Base-by-base conservation (phyloP, 1,284 basidiomycete species). In the Microbotryum saponariae region DNA sequence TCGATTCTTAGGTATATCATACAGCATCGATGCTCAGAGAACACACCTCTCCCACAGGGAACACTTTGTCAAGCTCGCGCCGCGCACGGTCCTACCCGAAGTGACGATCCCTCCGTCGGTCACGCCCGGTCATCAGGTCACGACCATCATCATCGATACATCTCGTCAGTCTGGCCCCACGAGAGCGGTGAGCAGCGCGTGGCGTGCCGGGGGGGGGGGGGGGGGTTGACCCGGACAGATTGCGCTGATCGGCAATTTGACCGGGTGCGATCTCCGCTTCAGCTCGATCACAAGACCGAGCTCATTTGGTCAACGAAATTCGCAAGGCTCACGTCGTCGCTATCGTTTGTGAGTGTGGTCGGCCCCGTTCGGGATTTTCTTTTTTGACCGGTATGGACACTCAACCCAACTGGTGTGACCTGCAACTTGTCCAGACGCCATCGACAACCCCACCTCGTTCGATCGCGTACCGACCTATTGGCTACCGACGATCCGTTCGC, bases 381-480 rank as follows among this genome's bases (percentile, higher is more conserved):
- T 27, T 25, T 27, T 27, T 4, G 27, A 27, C 27, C 27, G 4
- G 27, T 37, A 14, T 45, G 31, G 9, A 9, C 9, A 31, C 9
- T 31, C 9, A 31, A 31, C 29, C 29, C 29, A 10, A 31, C 29
- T 8, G 29, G 9, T 10, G 29, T 3, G 29, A 1, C 29, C 4
- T 29, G 29, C 25, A 8, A 31, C 29, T 9, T 31, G 9, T 10
- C 7, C 31, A 68, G 67, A 98, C 76, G 87, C 91, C 37, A 92
- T 97, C 73, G 91, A 94, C 77, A 91, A 93, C 72, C 87, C 93
- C 21, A 87, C 88, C 70, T 93, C 91, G 20, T 97, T 98, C 76
- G 91, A 97, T 77, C 86, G 94, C 61, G 92, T 98, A 76, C 90
- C 92, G 33, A 87, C 92, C n/a, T 97, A 91, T 76, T 98, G 94